These are phyloP conservation scores for Magnusiomyces suaveolens DNA, from an alignment of 1,139 yeast genomes.

Conservation along the genomic window DNA sequence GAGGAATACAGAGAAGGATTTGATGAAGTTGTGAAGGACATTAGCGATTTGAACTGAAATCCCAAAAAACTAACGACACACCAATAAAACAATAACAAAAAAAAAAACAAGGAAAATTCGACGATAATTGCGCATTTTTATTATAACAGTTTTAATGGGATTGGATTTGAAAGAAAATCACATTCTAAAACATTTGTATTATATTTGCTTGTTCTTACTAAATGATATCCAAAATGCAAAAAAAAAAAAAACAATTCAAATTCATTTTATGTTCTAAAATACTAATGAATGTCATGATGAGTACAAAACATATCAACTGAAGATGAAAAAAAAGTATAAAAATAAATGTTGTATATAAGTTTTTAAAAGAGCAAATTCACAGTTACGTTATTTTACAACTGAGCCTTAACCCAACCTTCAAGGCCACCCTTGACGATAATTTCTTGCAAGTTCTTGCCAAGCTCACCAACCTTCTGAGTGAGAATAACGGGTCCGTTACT, in stretches of 20 bases:
- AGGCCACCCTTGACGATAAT: constrained; percentile 95
- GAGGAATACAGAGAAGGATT: constrained; percentile 87
- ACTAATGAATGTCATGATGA: too few species aligned
- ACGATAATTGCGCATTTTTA: neutral
- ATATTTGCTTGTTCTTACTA: too few species aligned
- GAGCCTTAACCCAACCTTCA: constrained; percentile 91
- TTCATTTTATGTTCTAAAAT: too few species aligned
- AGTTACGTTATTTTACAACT: too few species aligned
- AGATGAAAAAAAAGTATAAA: too few species aligned
- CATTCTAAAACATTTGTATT: too few species aligned
- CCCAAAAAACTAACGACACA: neutral
- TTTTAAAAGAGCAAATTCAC: too few species aligned
- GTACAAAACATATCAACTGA: too few species aligned
- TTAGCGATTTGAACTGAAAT: constrained; percentile 31
- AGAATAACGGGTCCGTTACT: constrained; percentile 52
- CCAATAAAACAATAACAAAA: neutral
- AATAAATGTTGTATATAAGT: too few species aligned
- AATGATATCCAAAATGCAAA: too few species aligned
- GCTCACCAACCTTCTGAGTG: constrained; percentile 84
- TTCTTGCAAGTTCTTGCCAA: constrained; percentile 91
- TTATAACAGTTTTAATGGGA: neutral
- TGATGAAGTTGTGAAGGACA: constrained; percentile 93
- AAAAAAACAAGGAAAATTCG: neutral
- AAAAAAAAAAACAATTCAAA: too few species aligned
- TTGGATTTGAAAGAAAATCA: too few species aligned